Evolutionary conservation across 2,329 filamentous ascomycete genomes (phyloP), one percentile per base, ranked within the genome.

Genomic region (Ascochyta lentis): DNA sequence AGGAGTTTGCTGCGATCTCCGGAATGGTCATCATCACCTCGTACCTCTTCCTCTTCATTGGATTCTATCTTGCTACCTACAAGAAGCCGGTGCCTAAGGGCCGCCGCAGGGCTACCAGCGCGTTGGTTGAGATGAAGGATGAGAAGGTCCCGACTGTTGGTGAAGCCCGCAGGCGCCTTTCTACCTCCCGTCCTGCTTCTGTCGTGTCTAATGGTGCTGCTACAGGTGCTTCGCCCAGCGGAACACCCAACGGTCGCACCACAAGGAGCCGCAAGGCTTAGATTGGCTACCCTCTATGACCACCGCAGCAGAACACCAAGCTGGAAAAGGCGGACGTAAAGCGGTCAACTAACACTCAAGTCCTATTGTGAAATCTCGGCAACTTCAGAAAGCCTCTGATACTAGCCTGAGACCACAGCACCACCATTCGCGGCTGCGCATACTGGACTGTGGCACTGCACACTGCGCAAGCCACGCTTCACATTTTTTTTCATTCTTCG

Each of bases 51-150:
- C 90, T 99, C 66, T 99, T 99, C 87, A 96, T 99, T 81, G 94
- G 90, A 47, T 99, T 99, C 88, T 99, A 98, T 85, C 85, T 96
- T 68, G 92, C 92, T 65, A 99, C 94, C 59, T 99, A 99, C 83
- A 90, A 89, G 82, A 93, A 92, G 83, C 88, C 89, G 60, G 86
- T 87, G 77, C 86, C 86, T 74, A 94, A 92, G 83, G 79, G 79
- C 57, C 76, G 86, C 84, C 83, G 84, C 70, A 92, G 89, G 68
- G 90, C 91, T 71, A 93, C 91, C 78, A 95, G 94, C 83, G 86
- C 88, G 56, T 80, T 95, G 47, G 90, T 94, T 68, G 92, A 96
- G 76, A 92, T 93, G 80, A 90, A 91, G 75, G 84, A 87, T 71
- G 84, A 89, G 72, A 84, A 90, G 72, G 79, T 88, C 58, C 83